Conservation (phyloP, 164 flowering plant genomes). For the Macadamia tetraphylla region DNA sequence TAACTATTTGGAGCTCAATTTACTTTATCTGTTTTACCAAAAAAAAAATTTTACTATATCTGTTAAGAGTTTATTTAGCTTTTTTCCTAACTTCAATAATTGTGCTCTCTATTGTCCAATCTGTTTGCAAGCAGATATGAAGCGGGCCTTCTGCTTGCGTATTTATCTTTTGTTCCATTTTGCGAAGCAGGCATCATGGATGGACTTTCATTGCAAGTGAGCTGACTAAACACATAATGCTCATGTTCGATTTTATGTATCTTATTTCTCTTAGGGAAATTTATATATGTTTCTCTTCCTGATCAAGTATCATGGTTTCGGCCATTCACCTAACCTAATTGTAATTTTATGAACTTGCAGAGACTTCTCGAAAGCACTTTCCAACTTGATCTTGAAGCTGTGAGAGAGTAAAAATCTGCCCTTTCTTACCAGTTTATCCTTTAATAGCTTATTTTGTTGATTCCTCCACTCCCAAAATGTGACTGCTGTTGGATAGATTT, state of each 20-base stretch:
- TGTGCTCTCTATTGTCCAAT: background rate
- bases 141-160: conserved; percentile 89
- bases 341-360: conserved; percentile 34
- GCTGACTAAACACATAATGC: background rate
- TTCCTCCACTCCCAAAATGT: too few relatives aligned
- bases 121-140: conserved; percentile 55
- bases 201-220: conserved; percentile 80
- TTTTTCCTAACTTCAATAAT: background rate
- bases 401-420: conserved; percentile 66
- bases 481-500: too few relatives aligned
- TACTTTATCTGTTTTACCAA: background rate
- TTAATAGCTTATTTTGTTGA: too few relatives aligned
- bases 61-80: background rate
- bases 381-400: conserved; percentile 75
- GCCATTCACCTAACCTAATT: background rate
- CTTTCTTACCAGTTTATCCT: too few relatives aligned
- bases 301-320: background rate
- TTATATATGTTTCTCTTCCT: background rate
- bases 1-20: conserved; percentile 16
- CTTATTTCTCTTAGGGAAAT: background rate
- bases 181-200: conserved; percentile 90
- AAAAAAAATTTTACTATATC: too few relatives aligned
- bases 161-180: conserved; percentile 86
- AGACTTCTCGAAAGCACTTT: conserved; percentile 92
- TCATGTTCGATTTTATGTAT: background rate